Evolutionary conservation across 208 protist species (phyloP).

Genomic region (Leishmania lainsoni): DNA sequence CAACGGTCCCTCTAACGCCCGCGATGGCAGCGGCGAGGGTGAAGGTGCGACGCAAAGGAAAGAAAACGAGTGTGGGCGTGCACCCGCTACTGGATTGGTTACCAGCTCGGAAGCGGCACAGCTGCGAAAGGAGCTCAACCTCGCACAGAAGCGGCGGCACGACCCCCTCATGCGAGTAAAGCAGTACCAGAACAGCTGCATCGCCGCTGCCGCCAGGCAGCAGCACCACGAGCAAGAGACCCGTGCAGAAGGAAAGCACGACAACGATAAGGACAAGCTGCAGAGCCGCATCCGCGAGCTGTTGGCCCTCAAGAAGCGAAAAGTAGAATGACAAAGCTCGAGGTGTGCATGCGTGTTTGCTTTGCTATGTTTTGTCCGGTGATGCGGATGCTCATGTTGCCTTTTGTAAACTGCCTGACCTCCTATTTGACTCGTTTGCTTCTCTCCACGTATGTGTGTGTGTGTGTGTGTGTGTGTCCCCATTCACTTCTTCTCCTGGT

Average conservation of each 20-base stretch:
- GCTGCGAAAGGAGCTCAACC: conserved; percentile 66
- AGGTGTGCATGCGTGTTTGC: too few relatives aligned
- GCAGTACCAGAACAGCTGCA: conserved; percentile 61
- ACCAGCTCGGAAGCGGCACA: conserved; percentile 54
- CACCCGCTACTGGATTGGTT: conserved; percentile 53
- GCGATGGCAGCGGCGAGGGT: not conserved
- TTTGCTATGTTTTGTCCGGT: not conserved
- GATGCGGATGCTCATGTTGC: not conserved
- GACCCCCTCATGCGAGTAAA: conserved; percentile 69
- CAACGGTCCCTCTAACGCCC: not conserved
- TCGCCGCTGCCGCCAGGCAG: conserved; percentile 61
- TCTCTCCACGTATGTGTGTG: too few relatives aligned
- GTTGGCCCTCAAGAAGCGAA: conserved; percentile 35
- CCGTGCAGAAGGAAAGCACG: not conserved
- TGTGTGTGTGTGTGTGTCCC: not conserved
- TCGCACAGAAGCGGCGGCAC: conserved; percentile 62
- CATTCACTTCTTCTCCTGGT: not conserved
- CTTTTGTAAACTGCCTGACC: not conserved
- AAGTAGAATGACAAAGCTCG: not conserved
- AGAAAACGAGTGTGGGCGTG: not conserved
- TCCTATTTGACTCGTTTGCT: conserved; percentile 2
- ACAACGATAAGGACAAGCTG: conserved; percentile 29
- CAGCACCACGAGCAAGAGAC: conserved; percentile 32
- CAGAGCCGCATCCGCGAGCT: conserved; percentile 45
- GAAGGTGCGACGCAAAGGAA: not conserved